Evolutionary conservation across 768 basidiomycete genomes (phyloP), one percentile per base, ranked within the genome.

Genomic region (Leccinellum rugosiceps): DNA sequence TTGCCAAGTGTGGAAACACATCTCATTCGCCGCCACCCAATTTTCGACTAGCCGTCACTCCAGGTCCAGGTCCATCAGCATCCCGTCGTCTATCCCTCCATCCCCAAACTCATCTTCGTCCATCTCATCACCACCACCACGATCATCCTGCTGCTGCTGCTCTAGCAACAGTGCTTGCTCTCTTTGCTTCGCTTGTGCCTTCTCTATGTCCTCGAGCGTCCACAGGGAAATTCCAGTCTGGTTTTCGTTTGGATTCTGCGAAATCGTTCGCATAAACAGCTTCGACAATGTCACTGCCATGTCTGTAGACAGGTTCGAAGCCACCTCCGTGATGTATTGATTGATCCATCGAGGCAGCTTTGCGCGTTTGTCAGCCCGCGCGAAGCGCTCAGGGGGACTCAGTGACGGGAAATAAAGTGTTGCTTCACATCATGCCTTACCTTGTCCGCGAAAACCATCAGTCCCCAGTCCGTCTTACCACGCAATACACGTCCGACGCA

Each of bases 361-460:
- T 34, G 93, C 90, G 35, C 96, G 83, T 75, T 96, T 96, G 68
- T 96, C 93, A 7, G 90, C 88, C 50, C 94, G 84, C 11, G 93
- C 92, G 69, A 94, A 96, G 21, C 93, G 88, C 93, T 96, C 65
- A 54, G n/a, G 26, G 41, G 35, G 3, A 47, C 25, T 65, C 43
- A 56, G 51, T 2, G 41, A 43, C 32, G 30, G 19, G 44, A 48
- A 35, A 21, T 23, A 25, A 13, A 13, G 2, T 1, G 19, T 55
- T 8, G 32, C 25, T 23, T 48, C 58, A 50, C 25, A 9, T 13
- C 28, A 10, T 13, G n/a, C 63, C 69, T 47, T 31, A 94, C 97
- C 84, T 96, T 97, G 74, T 99, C 97, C 1, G 97, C 97, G 71
- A 99, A 99, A 11, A 98, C 86, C 97, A 99, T 99, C 66, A 99